Evolutionary conservation across 2,329 filamentous ascomycete genomes (phyloP), one percentile per base, ranked within the genome.

Genomic region (Rutstroemia sp.): DNA sequence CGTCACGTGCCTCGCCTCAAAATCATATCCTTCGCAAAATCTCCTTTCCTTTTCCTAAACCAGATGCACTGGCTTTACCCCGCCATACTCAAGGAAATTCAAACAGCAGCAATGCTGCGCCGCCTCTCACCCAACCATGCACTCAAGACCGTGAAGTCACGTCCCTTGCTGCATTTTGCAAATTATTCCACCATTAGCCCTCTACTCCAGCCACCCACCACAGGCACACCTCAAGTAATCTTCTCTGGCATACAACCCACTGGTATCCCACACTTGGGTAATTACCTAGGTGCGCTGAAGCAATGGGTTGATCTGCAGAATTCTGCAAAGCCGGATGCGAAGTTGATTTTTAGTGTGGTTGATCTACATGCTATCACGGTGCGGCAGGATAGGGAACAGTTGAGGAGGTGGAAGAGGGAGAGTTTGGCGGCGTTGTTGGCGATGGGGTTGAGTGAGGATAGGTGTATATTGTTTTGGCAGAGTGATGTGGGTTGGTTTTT

Each of bases 191-290:
- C 19, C n/a, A 56, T 38, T 10, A 2, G 52, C 39, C 42, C 25
- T 1, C 10, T 39, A 36, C 8, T 38, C 4, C 30, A 16, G 30
- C 9, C 12, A 12, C 30, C 21, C 44, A 49, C 10, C 25, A 8
- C 23, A 17, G 36, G 46, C 46, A 34, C 47, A 34, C 12, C 34
- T 30, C 47, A 9, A 34, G 77, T 87, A 58, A 82, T 97, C 66
- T 96, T 99, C 76, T 97, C 94, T 3, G 94, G 92, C 53, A 99
- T 99, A 65, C 94, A 99, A 72, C 94, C 94, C 17, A 99, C 94
- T 0, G 94, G 92, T 38, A 80, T 95, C 23, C 94, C 94, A 14
- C 94, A 99, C 71, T 75, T 99, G 30, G 94, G 94, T 55, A 99
- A 99, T 73, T 99, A 96, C 72, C 80, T 95, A 10, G 94, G 94